Evolutionary conservation across 2,329 filamentous ascomycete species (phyloP).

Genomic region (Zasmidium angulare): DNA sequence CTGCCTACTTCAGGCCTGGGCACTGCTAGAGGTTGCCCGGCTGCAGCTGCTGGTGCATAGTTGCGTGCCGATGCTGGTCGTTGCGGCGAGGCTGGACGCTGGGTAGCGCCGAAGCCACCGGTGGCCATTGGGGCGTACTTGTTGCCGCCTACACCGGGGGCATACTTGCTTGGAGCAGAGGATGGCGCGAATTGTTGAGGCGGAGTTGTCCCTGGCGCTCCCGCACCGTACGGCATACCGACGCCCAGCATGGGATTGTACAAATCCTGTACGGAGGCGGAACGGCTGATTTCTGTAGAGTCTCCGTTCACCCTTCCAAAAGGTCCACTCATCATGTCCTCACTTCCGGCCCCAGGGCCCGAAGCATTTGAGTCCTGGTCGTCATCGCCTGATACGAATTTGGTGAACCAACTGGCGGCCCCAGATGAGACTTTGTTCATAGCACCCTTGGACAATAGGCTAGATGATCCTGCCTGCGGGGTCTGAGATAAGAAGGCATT

Average conservation of each 20-base stretch:
- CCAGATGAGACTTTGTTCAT: constrained; percentile 94
- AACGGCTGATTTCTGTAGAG: constrained; percentile 46
- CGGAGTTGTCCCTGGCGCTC: constrained; percentile 9
- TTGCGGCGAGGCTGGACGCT: constrained; percentile 24
- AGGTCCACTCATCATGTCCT: constrained; percentile 44
- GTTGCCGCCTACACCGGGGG: constrained; percentile 21
- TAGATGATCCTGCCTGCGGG: constrained; percentile 66
- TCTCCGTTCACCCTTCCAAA: constrained; percentile 80
- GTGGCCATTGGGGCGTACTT: constrained; percentile 24
- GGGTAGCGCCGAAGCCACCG: constrained; percentile 13
- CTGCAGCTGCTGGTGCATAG: constrained; percentile 26
- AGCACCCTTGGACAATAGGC: constrained; percentile 92
- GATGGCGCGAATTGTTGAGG: constrained; percentile 20
- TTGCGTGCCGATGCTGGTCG: constrained; percentile 20
- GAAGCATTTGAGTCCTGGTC: constrained; percentile 60
- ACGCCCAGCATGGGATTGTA: constrained; percentile 58
- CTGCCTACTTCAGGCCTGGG: constrained; percentile 29
- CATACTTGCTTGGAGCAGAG: constrained; percentile 31
- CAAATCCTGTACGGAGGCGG: constrained; percentile 62
- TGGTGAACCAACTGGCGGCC: constrained; percentile 91
- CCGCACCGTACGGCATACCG: constrained; percentile 31
- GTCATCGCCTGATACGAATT: constrained; percentile 92
- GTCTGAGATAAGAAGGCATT: constrained; percentile 79
- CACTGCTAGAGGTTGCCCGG: constrained; percentile 23
- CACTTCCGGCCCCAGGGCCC: constrained; percentile 48